These are phyloP conservation scores for Piedraia hortae DNA, from an alignment of 2,329 filamentous ascomycete species.

Conservation along the genomic window DNA sequence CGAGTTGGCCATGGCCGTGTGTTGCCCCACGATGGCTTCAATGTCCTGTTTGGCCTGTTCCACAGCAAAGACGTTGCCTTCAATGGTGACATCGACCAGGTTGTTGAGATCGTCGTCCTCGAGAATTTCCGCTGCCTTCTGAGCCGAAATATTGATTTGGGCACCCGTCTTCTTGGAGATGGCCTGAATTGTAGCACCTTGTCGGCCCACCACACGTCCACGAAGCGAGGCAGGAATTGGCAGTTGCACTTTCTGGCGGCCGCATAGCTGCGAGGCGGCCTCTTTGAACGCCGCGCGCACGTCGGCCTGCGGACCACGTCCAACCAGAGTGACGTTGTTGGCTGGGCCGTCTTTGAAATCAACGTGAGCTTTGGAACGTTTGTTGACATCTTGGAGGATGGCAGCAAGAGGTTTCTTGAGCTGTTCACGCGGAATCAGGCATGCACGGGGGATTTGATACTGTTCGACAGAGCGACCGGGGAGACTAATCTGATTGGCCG, in stretches of 20 bases:
- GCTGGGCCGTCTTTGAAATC: conserved; percentile 46
- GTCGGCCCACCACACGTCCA: conserved; percentile 76
- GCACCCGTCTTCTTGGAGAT: conserved; percentile 78
- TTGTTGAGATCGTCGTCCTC: conserved; percentile 47
- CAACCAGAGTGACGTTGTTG: conserved; percentile 55
- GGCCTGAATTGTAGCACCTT: conserved; percentile 67
- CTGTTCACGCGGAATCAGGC: conserved; percentile 49
- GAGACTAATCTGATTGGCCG: conserved; percentile 29
- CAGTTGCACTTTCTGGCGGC: conserved; percentile 47
- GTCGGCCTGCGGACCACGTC: conserved; percentile 54
- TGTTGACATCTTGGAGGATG: conserved; percentile 74
- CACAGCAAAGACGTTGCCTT: conserved; percentile 73
- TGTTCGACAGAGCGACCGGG: conserved; percentile 61
- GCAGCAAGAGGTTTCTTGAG: conserved; percentile 67
- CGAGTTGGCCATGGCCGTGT: conserved; percentile 53
- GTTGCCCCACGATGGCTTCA: conserved; percentile 63
- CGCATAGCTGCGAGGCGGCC: conserved; percentile 62
- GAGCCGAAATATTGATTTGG: conserved; percentile 65
- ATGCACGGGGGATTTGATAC: conserved; percentile 43
- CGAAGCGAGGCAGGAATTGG: conserved; percentile 60
- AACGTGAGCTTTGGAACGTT: conserved; percentile 65
- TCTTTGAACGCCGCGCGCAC: conserved; percentile 76
- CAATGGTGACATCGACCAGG: conserved; percentile 61
- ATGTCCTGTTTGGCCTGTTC: conserved; percentile 64
- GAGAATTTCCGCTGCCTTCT: conserved; percentile 31